Base-by-base conservation (phyloP, 2,329 filamentous ascomycete genomes). In the Biscogniauxia sp. region DNA sequence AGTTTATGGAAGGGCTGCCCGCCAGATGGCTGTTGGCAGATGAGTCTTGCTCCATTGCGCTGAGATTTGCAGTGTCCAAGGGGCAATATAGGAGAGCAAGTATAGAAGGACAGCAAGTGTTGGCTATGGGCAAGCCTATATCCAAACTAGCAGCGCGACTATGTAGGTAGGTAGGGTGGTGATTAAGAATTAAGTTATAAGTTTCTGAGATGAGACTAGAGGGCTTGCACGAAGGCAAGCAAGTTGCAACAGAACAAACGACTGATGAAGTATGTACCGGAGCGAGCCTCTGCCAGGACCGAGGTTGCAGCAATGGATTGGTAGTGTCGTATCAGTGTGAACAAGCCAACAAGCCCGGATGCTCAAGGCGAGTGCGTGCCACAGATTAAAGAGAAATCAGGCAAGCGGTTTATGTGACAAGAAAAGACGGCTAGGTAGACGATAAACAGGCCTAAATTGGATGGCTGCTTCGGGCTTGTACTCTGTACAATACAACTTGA, bases 1-100 rank as follows among this genome's bases (percentile, higher is more conserved):
- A 77, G 50, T 73, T 70, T 20, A 71, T 70, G 50, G 77, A 78
- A 54, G 74, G 71, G 57, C 63, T 67, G 51, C 71, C 71, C 26
- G 70, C 71, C 56, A 63, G 64, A 8, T 63, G 68, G 41, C 65
- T 68, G 57, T 61, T 53, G 59, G 60, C 59, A 59, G 66, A 61
- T 57, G 61, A 58, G n/a, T 68, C 64, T 54, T 68, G 66, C 32
- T 70, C 69, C 69, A 70, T 69, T 26, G 13, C 57, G 25, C 25
- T 26, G 19, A 15, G 2, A 28, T 26, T 50, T 54, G 7, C 19
- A 13, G 19, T 8, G 32, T 41, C 20, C 49, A n/a, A 45, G 5
- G 37, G 17, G 37, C 37, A 45, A n/a, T n/a, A 25, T 15, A 54
- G 8, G 11, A 51, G 41, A 2, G 28, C n/a, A 51, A 51, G 20